Evolutionary conservation across 768 basidiomycete species (phyloP), one percentile per base, ranked within the genome.

Genomic region (Pulveroboletus ravenelii): DNA sequence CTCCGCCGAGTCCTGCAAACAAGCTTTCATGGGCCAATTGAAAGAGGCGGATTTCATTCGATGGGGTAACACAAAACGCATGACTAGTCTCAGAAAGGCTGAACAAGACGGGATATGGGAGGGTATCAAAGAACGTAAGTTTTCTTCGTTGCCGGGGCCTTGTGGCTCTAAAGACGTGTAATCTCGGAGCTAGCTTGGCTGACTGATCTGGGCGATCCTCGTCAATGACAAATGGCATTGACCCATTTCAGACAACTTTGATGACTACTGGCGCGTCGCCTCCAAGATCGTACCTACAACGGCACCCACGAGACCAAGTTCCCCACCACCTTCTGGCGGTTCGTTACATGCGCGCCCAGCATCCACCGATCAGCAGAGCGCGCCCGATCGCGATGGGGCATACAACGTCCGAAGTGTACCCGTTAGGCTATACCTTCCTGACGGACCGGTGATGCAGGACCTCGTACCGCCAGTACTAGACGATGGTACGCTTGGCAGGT

Each of bases 91-190:
- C 31, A 73, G 93, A 47, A 91, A 93, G 67, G 82, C 79, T 23
- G 95, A 98, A 62, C 90, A 98, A 64, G 96, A 99, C 65, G 92
- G 86, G 1, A 81, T 97, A 48, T 99, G 96, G 96, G 93, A 96
- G 60, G 93, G 93, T 8, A 87, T 99, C 55, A 86, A 87, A 72
- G 87, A 92, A 61, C 91, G 95, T 97, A 64, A 72, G 93, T 73
- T 12, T 40, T 50, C n/a, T 38, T 42, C 18, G 15, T 52, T 45
- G 30, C 49, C 34, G 29, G 56, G 51, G 62, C 54, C 54, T 51
- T 47, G 56, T 41, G 62, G 62, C 62, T 64, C 56, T 47, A 48
- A 55, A 45, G n/a, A 37, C 43, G 42, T 35, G 15, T 32, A 35
- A 15, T 41, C n/a, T 55, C 18, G 53, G 54, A 20, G 52, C 48